Evolutionary conservation across 129 eudicot genomes (phyloP).

Genomic region (Silybum marianum): DNA sequence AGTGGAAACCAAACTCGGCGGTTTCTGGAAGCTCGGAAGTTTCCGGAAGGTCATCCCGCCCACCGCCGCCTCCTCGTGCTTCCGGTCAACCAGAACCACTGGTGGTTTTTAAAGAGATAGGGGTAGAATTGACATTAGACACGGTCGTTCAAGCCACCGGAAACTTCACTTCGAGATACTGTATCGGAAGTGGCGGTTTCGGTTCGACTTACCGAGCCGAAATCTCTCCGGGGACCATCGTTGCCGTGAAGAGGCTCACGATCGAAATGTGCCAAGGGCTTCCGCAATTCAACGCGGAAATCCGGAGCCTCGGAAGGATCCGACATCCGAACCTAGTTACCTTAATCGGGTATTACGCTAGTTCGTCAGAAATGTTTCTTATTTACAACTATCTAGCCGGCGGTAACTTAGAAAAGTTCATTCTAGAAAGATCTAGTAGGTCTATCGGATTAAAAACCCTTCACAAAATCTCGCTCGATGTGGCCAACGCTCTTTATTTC

Average conservation of each 20-base stretch:
- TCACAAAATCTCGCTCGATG: constrained; percentile 51
- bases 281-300: constrained; percentile 69
- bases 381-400: constrained; percentile 73
- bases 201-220: constrained; percentile 73
- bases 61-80: constrained; percentile 21
- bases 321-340: constrained; percentile 66
- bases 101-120: constrained; percentile 56
- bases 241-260: constrained; percentile 70
- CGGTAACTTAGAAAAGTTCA: constrained; percentile 61
- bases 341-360: constrained; percentile 56
- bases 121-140: constrained; percentile 56
- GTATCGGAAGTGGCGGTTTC: constrained; percentile 79
- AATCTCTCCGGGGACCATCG: constrained; percentile 48
- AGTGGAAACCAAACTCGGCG: constrained; percentile 30
- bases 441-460: constrained; percentile 40
- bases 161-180: constrained; percentile 49
- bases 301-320: constrained; percentile 54
- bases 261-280: constrained; percentile 62
- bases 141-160: constrained; percentile 59
- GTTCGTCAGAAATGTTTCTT: constrained; percentile 66
- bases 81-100: constrained; percentile 37
- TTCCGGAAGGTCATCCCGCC: background rate
- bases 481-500: constrained; percentile 50
- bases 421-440: constrained; percentile 41
- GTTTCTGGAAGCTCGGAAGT: constrained; percentile 5